These are phyloP conservation scores for Gnaphalium uliginosum DNA, from an alignment of 129 eudicot genomes.

Conservation along the genomic window DNA sequence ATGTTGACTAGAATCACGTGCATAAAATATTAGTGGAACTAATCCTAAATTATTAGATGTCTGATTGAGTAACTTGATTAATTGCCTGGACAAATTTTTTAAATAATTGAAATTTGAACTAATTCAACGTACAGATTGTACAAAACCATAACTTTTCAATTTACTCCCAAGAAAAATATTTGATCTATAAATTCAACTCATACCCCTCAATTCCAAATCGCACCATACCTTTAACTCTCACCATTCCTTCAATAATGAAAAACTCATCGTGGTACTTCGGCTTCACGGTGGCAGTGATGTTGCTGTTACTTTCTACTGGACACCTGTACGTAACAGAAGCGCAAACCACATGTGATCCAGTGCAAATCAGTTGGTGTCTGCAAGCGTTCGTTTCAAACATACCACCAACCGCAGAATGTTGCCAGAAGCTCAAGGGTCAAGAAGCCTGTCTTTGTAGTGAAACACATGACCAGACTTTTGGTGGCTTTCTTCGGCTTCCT, in stretches of 20 bases:
- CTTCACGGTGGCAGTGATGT: slow-evolving; percentile 17
- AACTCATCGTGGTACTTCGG: not conserved
- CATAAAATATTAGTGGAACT: not conserved
- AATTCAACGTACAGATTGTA: not conserved
- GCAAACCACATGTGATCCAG: slow-evolving; percentile 16
- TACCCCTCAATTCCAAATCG: slow-evolving; percentile 7
- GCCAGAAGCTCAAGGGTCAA: slow-evolving; percentile 22
- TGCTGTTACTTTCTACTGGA: slow-evolving; percentile 10
- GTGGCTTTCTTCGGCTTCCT: slow-evolving; percentile 10
- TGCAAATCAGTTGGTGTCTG: slow-evolving; percentile 26
- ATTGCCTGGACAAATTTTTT: no score
- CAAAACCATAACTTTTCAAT: no score
- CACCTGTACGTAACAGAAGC: slow-evolving; percentile 9
- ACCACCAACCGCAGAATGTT: slow-evolving; percentile 18
- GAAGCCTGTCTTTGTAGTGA: slow-evolving; percentile 26
- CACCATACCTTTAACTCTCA: not conserved
- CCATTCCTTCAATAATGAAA: slow-evolving; percentile 4
- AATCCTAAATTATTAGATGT: not conserved
- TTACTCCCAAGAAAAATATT: no score
- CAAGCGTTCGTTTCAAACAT: slow-evolving; percentile 9
- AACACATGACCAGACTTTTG: slow-evolving; percentile 4
- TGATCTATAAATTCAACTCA: slow-evolving; percentile 6
- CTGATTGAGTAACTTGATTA: not conserved
- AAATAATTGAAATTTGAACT: not conserved
- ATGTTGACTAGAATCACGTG: no score